Base-by-base conservation (phyloP, 129 eudicot species). In the Artemisia annua region DNA sequence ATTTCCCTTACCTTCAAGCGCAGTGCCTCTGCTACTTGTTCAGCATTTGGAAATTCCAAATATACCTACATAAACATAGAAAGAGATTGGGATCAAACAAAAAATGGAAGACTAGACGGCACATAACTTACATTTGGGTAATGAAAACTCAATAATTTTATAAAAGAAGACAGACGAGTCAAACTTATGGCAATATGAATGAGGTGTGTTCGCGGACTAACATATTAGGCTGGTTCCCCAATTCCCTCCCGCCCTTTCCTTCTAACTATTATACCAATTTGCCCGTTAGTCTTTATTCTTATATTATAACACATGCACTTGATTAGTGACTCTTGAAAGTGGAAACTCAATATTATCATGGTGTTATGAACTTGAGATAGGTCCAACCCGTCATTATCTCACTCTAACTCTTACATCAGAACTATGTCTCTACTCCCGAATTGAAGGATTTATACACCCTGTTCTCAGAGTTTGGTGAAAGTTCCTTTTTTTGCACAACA, bases 21-120 rank as follows among this genome's bases (percentile, higher is more conserved):
- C 80, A 94, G 84, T 24, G 96, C 88, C 75, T 88, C 89, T 54
- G 97, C 99, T 73, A 90, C 76, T 48, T 65, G 67, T 81, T 94
- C 93, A 66, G 96, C 93, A 76, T 88, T 67, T 77, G 96, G 84
- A 5, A 84, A 55, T 82, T 94, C 99, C 89, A 94, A 75, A 83
- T 94, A 94, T 54, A 94, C 96, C 99, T 94, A 71, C 50, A 82
- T 48, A 43, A 67, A 30, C 70, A 68, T 75, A 61, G 60, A 72
- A 50, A 67, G 56, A 53, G 22, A 61, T 46, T 48, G 69, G 60
- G 59, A 81, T 28, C 79, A 56, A 15, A 16, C 57, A 61, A 19
- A 35, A 18, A 52, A 70, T 9, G 46, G 59, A 67, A 12, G 64
- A 52, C 39, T 32, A 17, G 13, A 1, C 15, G 22, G 43, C 43